Base-by-base conservation (phyloP, 2,329 filamentous ascomycete species). In the Calonectria hongkongensis region DNA sequence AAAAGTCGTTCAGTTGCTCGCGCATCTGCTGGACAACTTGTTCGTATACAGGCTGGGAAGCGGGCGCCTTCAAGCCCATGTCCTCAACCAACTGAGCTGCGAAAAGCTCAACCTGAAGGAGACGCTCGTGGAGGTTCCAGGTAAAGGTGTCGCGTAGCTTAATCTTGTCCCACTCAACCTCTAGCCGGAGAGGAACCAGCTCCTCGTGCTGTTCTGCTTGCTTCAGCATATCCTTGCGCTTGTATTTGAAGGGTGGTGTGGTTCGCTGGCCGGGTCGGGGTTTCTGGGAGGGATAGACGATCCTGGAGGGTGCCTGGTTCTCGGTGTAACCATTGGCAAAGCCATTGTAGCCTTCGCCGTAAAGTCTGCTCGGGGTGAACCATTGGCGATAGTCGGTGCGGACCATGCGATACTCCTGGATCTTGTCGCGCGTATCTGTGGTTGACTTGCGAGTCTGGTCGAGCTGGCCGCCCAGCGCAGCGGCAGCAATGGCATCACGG, bases 121-220 rank as follows among this genome's bases (percentile, higher is more conserved):
- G 89, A 71, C 96, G 93, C 83, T 99, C 97, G 85, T 98, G 95
- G 43, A 98, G 89, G 83, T 99, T 99, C 96, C 96, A 99, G 3
- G 97, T 98, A 78, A 99, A 98, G 0, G 97, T 98, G 84, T 99
- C 97, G 83, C 97, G 94, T 73, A 99, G 89, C 85, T 97, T 97
- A 79, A 98, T 91, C 86, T 98, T 98, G 77, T 98, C 96, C 90
- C 94, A 94, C 81, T 99, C 97, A 63, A 98, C 94, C 79, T 99
- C 97, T 68, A 99, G 86, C 60, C 97, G 92, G 76, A 99, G 90
- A 3, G 97, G 97, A 1, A 98, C 94, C 67, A 99, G 87, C 81
- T 98, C 95, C 83, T 99, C 97, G 66, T 95, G 89, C 81, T 96
- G 94, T 78, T 98, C 96, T 28, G 95, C 95, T 86, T 98, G 97